Evolutionary conservation across 2,329 filamentous ascomycete genomes (phyloP).

Genomic region (Stachybotrys chartarum): DNA sequence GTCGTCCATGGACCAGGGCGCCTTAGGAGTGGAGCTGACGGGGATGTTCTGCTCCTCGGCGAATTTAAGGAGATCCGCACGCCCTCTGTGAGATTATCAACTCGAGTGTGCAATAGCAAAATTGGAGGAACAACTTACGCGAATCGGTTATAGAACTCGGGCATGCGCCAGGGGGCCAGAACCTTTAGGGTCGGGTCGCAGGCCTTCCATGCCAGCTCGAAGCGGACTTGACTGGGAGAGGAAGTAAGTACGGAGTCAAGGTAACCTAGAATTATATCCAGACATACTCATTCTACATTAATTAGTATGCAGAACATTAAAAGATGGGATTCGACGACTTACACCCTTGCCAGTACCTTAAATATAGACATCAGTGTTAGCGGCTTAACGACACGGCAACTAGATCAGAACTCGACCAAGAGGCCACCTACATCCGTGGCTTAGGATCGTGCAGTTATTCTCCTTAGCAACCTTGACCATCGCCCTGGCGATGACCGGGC

Average conservation of each 20-base stretch:
- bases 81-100: too few relatives aligned
- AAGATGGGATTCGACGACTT: conserved; percentile 22
- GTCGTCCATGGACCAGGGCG: conserved; percentile 57
- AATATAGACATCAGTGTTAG: too few relatives aligned
- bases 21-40: conserved; percentile 65
- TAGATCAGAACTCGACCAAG: too few relatives aligned
- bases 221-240: conserved; percentile 32
- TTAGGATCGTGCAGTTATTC: conserved; percentile 31
- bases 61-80: conserved; percentile 67
- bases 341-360: conserved; percentile 53
- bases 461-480: conserved; percentile 24
- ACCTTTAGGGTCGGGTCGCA: conserved; percentile 43
- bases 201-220: conserved; percentile 30
- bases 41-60: conserved; percentile 61
- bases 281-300: conserved; percentile 18
- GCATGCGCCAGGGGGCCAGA: conserved; percentile 68
- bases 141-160: conserved; percentile 64
- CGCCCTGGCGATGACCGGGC: conserved; percentile 58
- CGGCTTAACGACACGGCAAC: too few relatives aligned
- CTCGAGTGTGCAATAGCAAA: too few relatives aligned
- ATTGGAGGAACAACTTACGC: too few relatives aligned
- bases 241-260: too few relatives aligned
- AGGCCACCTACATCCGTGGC: conserved; percentile 52
- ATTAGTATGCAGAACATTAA: not conserved
- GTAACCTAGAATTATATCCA: not conserved